A percentile compares a stretch with the other conserved stretches of the same genome.
Evolutionary conservation across 139 green algal species (phyloP).

Genomic region (Chlamydomonas sphaeroides): DNA sequence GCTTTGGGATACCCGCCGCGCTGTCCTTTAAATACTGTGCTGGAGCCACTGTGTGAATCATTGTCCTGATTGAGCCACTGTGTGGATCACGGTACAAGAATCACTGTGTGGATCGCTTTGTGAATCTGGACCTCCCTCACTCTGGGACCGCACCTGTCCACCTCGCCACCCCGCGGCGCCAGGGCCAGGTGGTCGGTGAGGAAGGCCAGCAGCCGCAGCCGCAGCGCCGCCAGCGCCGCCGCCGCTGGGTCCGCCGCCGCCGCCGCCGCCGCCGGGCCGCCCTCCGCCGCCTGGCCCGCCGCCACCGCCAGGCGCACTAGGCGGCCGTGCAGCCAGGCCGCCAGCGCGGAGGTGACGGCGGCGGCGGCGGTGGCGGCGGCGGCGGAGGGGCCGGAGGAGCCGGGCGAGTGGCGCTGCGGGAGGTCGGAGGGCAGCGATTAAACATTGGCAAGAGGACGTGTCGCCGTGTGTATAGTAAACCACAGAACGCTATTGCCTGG

Average conservation of each 20-base stretch:
- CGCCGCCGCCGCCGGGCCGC: too few species aligned
- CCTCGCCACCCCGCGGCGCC: constrained; percentile 7
- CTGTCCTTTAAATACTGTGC: too few species aligned
- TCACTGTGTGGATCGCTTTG: not conserved
- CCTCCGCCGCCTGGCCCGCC: not conserved
- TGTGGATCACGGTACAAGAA: not conserved
- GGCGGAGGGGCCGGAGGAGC: not conserved
- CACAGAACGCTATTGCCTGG: too few species aligned
- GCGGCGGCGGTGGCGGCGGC: not conserved
- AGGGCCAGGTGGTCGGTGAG: constrained; percentile 7
- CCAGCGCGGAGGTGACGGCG: not conserved
- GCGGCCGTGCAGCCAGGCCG: constrained; percentile 12
- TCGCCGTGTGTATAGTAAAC: too few species aligned
- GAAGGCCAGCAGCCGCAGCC: constrained; percentile 22
- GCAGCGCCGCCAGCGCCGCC: not conserved
- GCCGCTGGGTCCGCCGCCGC: too few species aligned
- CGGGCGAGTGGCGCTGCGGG: too few species aligned
- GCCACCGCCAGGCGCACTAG: constrained; percentile 17
- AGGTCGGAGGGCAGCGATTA: too few species aligned
- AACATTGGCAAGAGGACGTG: not conserved
- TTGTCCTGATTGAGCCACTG: not conserved
- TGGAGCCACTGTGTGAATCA: too few species aligned
- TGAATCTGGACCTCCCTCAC: not conserved
- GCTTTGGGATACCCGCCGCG: too few species aligned
- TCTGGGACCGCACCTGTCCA: constrained; percentile 8